These are phyloP conservation scores for Solanum clarkiae DNA, from an alignment of 257 asterid species.

Conservation along the genomic window DNA sequence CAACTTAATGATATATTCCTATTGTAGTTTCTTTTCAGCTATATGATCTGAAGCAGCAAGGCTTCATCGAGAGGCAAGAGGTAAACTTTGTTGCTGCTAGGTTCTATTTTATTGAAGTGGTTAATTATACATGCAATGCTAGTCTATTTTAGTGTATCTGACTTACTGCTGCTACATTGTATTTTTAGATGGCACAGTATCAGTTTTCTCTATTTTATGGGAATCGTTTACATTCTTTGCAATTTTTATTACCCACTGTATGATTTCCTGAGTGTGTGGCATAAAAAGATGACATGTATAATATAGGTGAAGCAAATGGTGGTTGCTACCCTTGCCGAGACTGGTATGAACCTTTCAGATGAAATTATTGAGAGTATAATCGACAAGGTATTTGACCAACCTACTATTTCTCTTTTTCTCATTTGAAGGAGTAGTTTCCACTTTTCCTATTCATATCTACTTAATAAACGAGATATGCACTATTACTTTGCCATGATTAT, in stretches of 20 bases:
- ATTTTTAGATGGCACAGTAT: background rate
- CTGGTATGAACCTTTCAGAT: constrained; percentile 18
- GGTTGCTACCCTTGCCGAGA: constrained; percentile 20
- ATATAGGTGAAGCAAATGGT: constrained; percentile 24
- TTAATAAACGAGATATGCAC: background rate
- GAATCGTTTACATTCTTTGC: background rate
- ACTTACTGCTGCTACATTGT: background rate
- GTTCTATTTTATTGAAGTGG: background rate
- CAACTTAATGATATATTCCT: background rate
- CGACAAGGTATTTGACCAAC: constrained; percentile 54
- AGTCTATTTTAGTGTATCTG: background rate
- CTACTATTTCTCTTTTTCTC: background rate
- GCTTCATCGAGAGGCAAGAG: constrained; percentile 99
- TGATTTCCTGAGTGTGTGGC: background rate
- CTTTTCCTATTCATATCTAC: background rate
- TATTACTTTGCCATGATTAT: background rate
- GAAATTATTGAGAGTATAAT: constrained; percentile 94
- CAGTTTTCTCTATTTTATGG: background rate
- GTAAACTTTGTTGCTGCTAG: constrained; percentile 12
- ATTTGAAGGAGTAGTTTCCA: background rate
- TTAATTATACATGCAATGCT: background rate
- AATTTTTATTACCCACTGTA: background rate
- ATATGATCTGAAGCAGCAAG: constrained; percentile 99
- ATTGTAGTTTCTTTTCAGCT: constrained; percentile 86
- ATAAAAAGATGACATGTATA: background rate